Percentiles rank a stretch among this genome's conserved stretches.
Conservation (phyloP, 805 yeast species). For the Aciculoconidium aculeatum region DNA sequence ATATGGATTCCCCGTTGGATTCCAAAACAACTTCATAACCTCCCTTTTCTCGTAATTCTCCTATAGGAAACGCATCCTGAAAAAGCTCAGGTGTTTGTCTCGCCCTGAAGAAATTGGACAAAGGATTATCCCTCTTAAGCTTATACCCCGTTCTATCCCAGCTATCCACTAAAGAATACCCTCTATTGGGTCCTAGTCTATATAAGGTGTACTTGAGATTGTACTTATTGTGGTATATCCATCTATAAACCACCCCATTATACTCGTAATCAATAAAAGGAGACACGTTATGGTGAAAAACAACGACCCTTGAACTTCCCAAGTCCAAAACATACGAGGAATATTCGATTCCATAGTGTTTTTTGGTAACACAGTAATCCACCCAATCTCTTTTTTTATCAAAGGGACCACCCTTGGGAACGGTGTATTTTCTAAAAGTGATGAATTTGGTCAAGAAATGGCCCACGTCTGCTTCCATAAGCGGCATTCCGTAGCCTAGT, state of each 20-base stretch:
- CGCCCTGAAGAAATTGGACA: slow-evolving; percentile 1
- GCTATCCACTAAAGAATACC: slow-evolving; percentile 7
- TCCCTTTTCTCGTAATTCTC: slow-evolving; percentile 4
- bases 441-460: slow-evolving; percentile 2
- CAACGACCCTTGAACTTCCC: slow-evolving; percentile 3
- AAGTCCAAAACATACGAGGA: slow-evolving; percentile 2
- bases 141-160: slow-evolving; percentile 5
- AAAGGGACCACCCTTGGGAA: slow-evolving; percentile 1
- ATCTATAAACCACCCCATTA: slow-evolving; percentile 6
- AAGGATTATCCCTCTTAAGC: slow-evolving; percentile 1
- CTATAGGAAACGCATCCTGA: slow-evolving; percentile 4
- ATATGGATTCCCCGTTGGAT: slow-evolving; percentile 2
- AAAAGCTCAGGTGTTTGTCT: slow-evolving; percentile 2
- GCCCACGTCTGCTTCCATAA: slow-evolving; percentile 1
- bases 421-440: slow-evolving; percentile 1
- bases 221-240: too few species aligned
- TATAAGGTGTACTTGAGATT: slow-evolving; percentile 3
- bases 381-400: slow-evolving; percentile 2
- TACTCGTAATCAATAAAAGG: slow-evolving; percentile 7
- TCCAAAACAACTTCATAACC: slow-evolving; percentile 1
- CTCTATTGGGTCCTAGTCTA: slow-evolving; percentile 2
- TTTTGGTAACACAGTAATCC: slow-evolving; percentile 3
- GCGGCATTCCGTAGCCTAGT: slow-evolving; percentile 3
- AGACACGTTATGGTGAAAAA: slow-evolving; percentile 4
- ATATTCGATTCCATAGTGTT: slow-evolving; percentile 2